phyloP scores from a whole-genome alignment of 495 filamentous ascomycete genomes.

The Chaetomium tenue region DNA sequence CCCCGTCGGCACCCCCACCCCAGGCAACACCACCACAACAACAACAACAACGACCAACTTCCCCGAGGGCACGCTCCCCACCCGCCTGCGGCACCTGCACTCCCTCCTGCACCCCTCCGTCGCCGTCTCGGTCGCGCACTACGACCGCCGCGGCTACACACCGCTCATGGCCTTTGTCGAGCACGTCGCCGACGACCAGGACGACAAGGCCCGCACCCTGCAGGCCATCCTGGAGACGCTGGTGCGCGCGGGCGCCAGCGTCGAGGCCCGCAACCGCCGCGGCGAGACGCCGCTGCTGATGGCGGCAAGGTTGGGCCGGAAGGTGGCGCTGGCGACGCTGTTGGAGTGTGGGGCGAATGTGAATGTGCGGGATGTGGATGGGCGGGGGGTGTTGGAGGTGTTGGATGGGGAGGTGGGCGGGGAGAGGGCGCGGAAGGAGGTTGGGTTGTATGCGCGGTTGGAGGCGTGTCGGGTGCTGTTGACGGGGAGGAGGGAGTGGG shows the following conservation, averaged over 20 bases:
- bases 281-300: slow-evolving; percentile 51
- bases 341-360: slow-evolving; percentile 46
- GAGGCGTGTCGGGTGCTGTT: slow-evolving; percentile 36
- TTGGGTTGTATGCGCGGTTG: slow-evolving; percentile 32
- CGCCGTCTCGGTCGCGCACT: slow-evolving; percentile 47
- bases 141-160: slow-evolving; percentile 44
- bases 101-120: slow-evolving; percentile 38
- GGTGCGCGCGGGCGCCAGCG: slow-evolving; percentile 31
- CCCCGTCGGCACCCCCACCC: neutral
- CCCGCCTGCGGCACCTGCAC: slow-evolving; percentile 37
- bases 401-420: slow-evolving; percentile 32
- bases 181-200: slow-evolving; percentile 43
- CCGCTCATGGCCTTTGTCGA: slow-evolving; percentile 49
- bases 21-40: neutral
- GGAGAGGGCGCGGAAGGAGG: slow-evolving; percentile 20
- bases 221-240: slow-evolving; percentile 36
- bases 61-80: slow-evolving; percentile 19
- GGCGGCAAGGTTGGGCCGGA: slow-evolving; percentile 45
- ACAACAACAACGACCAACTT: neutral
- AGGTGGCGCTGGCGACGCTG: slow-evolving; percentile 44
- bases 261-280: slow-evolving; percentile 44
- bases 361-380: slow-evolving; percentile 41
- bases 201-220: slow-evolving; percentile 41
- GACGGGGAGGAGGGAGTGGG: slow-evolving; percentile 35
- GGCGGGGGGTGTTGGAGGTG: slow-evolving; percentile 40